Percentiles rank a stretch among this genome's conserved stretches.
These are phyloP conservation scores for Lactarius akahatsu DNA, from an alignment of 768 basidiomycete species.

Conservation along the genomic window DNA sequence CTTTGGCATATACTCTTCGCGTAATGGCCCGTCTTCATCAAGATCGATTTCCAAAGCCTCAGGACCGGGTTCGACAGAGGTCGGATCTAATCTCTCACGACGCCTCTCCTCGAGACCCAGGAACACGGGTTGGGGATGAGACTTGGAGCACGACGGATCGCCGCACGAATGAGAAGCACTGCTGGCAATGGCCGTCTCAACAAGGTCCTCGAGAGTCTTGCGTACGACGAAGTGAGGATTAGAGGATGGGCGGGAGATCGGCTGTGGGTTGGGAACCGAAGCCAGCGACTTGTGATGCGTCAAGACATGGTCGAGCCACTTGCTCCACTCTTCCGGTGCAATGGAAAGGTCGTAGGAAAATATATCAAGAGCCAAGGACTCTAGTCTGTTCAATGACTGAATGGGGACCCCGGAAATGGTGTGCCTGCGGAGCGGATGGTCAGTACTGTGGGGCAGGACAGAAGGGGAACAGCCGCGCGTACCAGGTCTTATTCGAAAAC, in stretches of 20 bases:
- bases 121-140: conserved; percentile 63
- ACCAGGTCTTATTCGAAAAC: conserved; percentile 90
- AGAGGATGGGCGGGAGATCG: conserved; percentile 73
- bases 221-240: conserved; percentile 71
- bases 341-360: conserved; percentile 72
- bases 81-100: conserved; percentile 49
- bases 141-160: conserved; percentile 30
- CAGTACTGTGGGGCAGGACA: neutral
- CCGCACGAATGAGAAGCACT: conserved; percentile 20
- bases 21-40: conserved; percentile 78
- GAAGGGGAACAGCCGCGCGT: conserved; percentile 30
- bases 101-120: conserved; percentile 67
- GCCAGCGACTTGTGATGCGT: conserved; percentile 64
- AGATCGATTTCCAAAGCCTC: conserved; percentile 73
- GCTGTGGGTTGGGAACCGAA: conserved; percentile 61
- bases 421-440: conserved; percentile 51
- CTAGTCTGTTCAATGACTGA: conserved; percentile 65
- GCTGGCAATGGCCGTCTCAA: conserved; percentile 46
- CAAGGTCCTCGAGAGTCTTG: conserved; percentile 66
- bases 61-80: conserved; percentile 34
- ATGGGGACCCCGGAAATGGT: conserved; percentile 76
- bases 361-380: conserved; percentile 67
- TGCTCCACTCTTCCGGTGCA: conserved; percentile 59
- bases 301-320: conserved; percentile 67
- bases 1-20: conserved; percentile 77